Evolutionary conservation across 331 rosid genomes (phyloP).

Genomic region (Dryas integrifolia): DNA sequence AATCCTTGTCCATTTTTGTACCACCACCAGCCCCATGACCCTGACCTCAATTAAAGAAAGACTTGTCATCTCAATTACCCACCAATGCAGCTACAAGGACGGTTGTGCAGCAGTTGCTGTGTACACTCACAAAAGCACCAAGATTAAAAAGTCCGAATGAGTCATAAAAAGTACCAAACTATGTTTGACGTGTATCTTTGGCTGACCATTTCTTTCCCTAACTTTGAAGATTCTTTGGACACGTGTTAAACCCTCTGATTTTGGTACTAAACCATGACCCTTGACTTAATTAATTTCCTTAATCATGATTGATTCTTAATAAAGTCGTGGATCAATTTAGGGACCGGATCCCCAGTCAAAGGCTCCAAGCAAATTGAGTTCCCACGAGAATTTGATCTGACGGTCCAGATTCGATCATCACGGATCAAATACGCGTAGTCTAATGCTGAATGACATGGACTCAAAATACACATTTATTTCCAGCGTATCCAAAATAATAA

Average conservation of each 20-base stretch:
- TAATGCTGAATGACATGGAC: slow-evolving; percentile 29
- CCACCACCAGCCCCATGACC: neutral
- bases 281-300: neutral
- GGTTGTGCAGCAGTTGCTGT: neutral
- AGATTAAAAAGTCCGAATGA: neutral
- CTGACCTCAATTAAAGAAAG: neutral
- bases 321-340: neutral
- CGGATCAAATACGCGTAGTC: neutral
- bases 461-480: slow-evolving; percentile 17
- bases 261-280: slow-evolving; percentile 13
- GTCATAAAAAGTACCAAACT: slow-evolving; percentile 6
- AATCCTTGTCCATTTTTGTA: neutral
- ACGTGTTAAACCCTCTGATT: neutral
- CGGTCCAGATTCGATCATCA: slow-evolving; percentile 21
- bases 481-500: slow-evolving; percentile 13
- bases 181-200: slow-evolving; percentile 19
- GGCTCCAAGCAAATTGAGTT: neutral
- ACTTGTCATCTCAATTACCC: neutral
- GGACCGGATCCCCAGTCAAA: slow-evolving; percentile 9
- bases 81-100: neutral
- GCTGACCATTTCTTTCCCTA: slow-evolving; percentile 11
- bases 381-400: slow-evolving; percentile 12
- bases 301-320: neutral
- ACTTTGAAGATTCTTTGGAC: slow-evolving; percentile 15
- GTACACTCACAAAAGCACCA: too few species aligned